Base-by-base conservation (phyloP, 805 yeast genomes). In the Jamesozyma piceae region DNA sequence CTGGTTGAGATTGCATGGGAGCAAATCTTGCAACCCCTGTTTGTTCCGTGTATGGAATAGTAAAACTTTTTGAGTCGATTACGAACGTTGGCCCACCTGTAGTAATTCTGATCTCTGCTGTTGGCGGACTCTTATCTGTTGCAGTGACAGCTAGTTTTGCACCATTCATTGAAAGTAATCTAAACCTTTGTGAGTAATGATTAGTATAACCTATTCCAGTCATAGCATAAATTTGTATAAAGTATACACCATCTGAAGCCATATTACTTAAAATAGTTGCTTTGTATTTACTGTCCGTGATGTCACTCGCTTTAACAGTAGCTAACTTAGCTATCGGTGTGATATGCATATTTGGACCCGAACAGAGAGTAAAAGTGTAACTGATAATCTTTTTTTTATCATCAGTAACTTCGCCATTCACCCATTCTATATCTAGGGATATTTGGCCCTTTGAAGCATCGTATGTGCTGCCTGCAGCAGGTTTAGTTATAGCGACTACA, bases 1-100 rank as follows among this genome's bases (percentile, higher is more conserved):
- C 84, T 5, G 97, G 97, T 64, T 87, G 95, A 45, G 70, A 60
- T 65, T 89, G 97, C 95, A 88, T 86, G 41, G 96, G 96, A 1
- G 97, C 97, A 61, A 65, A 85, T 53, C 88, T 74, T 9, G 83
- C 75, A 17, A 51, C 62, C 21, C 95, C 95, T 0, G 90, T 80
- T 66, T 90, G 97, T 52, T 52, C 49, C 2, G 85, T 73, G 65
- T 89, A 90, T 2, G 94, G 73, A 6, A 87, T 66, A 2, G 79
- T 58, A 59, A 81, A 82, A 2, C 87, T 78, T 9, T 62, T 65
- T 0, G 77, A 64, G 30, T 67, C 49, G 30, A 55, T 47, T 3
- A 47, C 46, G 13, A 46, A 49, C 18, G 45, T 44, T 6, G 42
- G 24, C 6, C 43, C 48, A 19, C 21, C 38, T 8, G 48, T 32